Evolutionary conservation across 176 grass and related monocot species (phyloP).

Genomic region (Tillandsia leiboldiana): DNA sequence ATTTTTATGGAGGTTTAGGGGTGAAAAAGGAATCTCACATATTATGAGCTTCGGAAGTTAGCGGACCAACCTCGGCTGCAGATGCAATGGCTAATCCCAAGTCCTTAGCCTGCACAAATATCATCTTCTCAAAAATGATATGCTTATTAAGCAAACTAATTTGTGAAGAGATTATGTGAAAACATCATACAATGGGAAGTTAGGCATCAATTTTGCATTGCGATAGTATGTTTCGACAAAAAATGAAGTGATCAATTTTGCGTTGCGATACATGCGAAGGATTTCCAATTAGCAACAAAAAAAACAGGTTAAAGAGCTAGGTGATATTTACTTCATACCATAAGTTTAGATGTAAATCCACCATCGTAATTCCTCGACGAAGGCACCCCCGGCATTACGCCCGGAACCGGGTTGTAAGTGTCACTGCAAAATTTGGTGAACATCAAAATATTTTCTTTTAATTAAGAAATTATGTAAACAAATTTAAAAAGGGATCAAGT

Average conservation of each 20-base stretch:
- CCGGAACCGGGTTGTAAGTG: conserved; percentile 95
- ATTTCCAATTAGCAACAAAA: background rate
- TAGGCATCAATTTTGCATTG: background rate
- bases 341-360: conserved; percentile 85
- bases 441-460: conserved; percentile 7
- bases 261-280: background rate
- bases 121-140: background rate
- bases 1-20: background rate
- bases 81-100: conserved; percentile 61
- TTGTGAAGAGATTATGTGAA: background rate
- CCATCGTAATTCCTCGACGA: conserved; percentile 78
- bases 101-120: conserved; percentile 60
- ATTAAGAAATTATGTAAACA: conserved; percentile 3
- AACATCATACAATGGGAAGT: background rate
- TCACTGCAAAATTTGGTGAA: conserved; percentile 37
- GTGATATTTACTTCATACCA: conserved; percentile 32
- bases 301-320: background rate
- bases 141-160: background rate
- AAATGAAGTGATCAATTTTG: background rate
- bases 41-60: conserved; percentile 52
- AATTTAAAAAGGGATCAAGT: background rate
- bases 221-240: too few relatives aligned
- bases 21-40: conserved; percentile 29
- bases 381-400: conserved; percentile 64
- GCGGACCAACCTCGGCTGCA: conserved; percentile 27